Percentiles rank a stretch among this genome's conserved stretches.
phyloP scores from a whole-genome alignment of 768 basidiomycete species.

The Suillus paluster region DNA sequence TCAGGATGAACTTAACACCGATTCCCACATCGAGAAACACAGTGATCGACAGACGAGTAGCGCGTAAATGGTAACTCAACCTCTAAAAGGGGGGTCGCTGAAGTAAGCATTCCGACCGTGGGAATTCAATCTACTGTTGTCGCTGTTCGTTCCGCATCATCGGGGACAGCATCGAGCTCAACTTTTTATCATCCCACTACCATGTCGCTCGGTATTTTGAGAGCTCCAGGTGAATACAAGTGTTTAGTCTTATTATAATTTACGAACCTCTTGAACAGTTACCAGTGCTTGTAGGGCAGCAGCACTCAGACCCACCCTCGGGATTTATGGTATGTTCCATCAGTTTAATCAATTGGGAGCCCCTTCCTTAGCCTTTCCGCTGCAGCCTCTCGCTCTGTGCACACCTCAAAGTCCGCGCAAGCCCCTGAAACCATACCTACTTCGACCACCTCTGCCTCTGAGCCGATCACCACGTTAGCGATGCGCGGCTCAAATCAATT shows the following conservation, averaged over 20 bases:
- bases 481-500: slow-evolving; percentile 81
- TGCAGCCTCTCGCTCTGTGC: slow-evolving; percentile 58
- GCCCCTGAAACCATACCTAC: slow-evolving; percentile 46
- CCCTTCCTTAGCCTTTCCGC: slow-evolving; percentile 15
- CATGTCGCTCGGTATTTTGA: slow-evolving; percentile 54
- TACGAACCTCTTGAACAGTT: slow-evolving; percentile 27
- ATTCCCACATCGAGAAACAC: not conserved
- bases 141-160: slow-evolving; percentile 10
- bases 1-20: not conserved
- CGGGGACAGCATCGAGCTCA: not conserved
- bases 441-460: slow-evolving; percentile 45
- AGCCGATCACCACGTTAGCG: slow-evolving; percentile 74
- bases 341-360: slow-evolving; percentile 13
- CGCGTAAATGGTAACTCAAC: slow-evolving; percentile 1
- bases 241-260: not conserved
- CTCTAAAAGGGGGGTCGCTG: slow-evolving; percentile 4
- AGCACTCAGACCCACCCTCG: slow-evolving; percentile 49
- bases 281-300: slow-evolving; percentile 47
- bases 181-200: slow-evolving; percentile 18
- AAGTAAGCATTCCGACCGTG: slow-evolving; percentile 5
- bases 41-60: slow-evolving; percentile 5
- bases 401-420: slow-evolving; percentile 52
- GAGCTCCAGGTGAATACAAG: slow-evolving; percentile 35
- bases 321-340: slow-evolving; percentile 43
- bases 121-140: not conserved